Evolutionary conservation across 1,139 yeast species (phyloP).

Genomic region (Hemisphaericaspora xylofermentans): DNA sequence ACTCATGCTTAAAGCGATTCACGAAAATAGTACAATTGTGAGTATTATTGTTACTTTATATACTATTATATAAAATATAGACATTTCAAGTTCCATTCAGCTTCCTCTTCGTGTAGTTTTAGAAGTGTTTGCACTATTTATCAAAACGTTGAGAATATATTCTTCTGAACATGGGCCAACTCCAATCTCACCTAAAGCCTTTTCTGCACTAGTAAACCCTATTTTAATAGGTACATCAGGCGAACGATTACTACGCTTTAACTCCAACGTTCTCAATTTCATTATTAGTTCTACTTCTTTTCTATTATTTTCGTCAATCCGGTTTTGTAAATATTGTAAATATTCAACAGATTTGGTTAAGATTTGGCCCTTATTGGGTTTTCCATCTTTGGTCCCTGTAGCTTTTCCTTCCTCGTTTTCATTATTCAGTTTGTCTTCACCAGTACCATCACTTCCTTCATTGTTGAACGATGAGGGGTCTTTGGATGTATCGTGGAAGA

Average conservation of each 20-base stretch:
- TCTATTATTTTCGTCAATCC: constrained; percentile 75
- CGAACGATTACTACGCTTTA: constrained; percentile 24
- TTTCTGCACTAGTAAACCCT: constrained; percentile 68
- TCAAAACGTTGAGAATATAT: constrained; percentile 39
- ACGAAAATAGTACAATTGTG: not conserved
- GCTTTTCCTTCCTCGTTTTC: constrained; percentile 32
- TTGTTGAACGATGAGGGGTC: constrained; percentile 8
- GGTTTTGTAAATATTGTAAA: constrained; percentile 67
- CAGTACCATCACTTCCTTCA: constrained; percentile 6
- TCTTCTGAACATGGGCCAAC: constrained; percentile 72
- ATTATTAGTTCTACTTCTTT: constrained; percentile 74
- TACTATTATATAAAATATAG: not conserved
- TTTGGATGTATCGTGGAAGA: constrained; percentile 33
- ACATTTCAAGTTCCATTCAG: not conserved
- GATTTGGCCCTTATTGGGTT: constrained; percentile 91
- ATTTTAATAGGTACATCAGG: constrained; percentile 47
- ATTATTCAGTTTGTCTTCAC: constrained; percentile 16
- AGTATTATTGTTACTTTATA: not conserved
- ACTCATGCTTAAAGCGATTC: not conserved
- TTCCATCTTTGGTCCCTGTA: constrained; percentile 79
- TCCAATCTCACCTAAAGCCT: constrained; percentile 73
- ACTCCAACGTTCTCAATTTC: constrained; percentile 55
- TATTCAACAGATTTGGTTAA: constrained; percentile 83
- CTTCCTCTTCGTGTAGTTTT: constrained; percentile 25
- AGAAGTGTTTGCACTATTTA: constrained; percentile 29